Evolutionary conservation across 257 asterid species (phyloP).

Genomic region (Capsicum chinense): DNA sequence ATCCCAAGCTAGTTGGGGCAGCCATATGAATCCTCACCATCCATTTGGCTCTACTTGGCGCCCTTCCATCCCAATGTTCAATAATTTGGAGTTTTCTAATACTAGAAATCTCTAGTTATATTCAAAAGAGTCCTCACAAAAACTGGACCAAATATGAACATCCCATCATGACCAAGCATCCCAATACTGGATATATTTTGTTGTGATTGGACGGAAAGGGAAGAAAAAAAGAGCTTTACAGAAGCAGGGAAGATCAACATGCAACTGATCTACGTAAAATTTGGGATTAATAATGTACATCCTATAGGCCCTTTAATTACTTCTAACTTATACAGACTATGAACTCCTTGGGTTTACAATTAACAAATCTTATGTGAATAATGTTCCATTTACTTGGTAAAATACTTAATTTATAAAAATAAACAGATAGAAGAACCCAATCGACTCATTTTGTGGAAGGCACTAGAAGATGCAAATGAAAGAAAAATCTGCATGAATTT

Average conservation of each 20-base stretch:
- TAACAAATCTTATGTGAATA: background rate
- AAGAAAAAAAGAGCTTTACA: background rate
- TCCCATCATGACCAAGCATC: conserved; percentile 13
- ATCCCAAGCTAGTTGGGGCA: background rate
- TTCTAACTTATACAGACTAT: background rate
- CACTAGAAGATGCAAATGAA: background rate
- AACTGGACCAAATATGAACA: background rate
- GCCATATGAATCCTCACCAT: background rate
- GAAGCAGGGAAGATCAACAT: conserved; percentile 18
- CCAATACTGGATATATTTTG: background rate
- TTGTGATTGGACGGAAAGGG: background rate
- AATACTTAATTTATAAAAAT: background rate
- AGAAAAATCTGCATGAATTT: background rate
- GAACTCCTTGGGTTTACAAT: background rate
- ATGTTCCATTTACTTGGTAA: background rate
- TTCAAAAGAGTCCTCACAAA: background rate
- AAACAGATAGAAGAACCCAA: background rate
- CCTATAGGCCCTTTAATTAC: background rate
- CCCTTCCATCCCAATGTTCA: background rate
- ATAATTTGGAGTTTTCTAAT: background rate
- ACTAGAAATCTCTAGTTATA: background rate
- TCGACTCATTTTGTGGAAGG: background rate
- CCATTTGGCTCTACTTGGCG: background rate
- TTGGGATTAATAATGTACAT: background rate
- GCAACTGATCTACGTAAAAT: conserved; percentile 24